Conservation (phyloP, 192 early-diverging fungal genomes). For the Coemansia sp. region DNA sequence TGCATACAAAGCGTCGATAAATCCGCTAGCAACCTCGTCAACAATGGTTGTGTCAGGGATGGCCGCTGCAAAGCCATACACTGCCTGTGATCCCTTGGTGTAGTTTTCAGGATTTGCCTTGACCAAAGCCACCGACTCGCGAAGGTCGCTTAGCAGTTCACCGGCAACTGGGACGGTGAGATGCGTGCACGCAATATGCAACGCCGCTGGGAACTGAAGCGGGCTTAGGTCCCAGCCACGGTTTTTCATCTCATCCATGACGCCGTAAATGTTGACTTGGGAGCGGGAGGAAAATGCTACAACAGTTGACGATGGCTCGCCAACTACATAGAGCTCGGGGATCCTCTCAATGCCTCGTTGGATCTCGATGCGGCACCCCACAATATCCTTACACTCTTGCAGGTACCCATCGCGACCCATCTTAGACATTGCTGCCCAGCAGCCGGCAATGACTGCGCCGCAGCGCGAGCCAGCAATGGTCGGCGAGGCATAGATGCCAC, state of each 20-base stretch:
- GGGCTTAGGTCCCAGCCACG: slow-evolving; percentile 87
- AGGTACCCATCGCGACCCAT: slow-evolving; percentile 90
- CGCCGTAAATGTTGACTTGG: slow-evolving; percentile 79
- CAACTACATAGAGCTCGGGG: slow-evolving; percentile 78
- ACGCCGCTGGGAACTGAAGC: slow-evolving; percentile 84
- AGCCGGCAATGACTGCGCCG: slow-evolving; percentile 93
- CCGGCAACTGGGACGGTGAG: slow-evolving; percentile 72
- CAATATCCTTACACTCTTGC: slow-evolving; percentile 76
- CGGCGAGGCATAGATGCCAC: slow-evolving; percentile 95
- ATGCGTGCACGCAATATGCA: slow-evolving; percentile 91
- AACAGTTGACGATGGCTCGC: slow-evolving; percentile 79
- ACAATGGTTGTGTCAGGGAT: slow-evolving; percentile 86
- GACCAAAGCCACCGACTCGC: slow-evolving; percentile 70
- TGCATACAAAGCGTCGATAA: slow-evolving; percentile 83
- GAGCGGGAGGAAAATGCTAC: slow-evolving; percentile 78
- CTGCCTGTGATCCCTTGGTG: slow-evolving; percentile 77
- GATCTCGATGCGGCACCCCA: slow-evolving; percentile 71
- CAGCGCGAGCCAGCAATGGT: slow-evolving; percentile 86
- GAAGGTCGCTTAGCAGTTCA: slow-evolving; percentile 77
- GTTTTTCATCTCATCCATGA: slow-evolving; percentile 79
- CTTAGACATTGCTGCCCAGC: slow-evolving; percentile 91
- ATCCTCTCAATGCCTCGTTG: slow-evolving; percentile 60
- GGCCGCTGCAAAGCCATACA: slow-evolving; percentile 91
- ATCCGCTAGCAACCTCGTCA: slow-evolving; percentile 83
- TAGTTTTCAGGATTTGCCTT: slow-evolving; percentile 68